Conservation (phyloP, 1,284 basidiomycete genomes). For the Chondrostereum purpureum region DNA sequence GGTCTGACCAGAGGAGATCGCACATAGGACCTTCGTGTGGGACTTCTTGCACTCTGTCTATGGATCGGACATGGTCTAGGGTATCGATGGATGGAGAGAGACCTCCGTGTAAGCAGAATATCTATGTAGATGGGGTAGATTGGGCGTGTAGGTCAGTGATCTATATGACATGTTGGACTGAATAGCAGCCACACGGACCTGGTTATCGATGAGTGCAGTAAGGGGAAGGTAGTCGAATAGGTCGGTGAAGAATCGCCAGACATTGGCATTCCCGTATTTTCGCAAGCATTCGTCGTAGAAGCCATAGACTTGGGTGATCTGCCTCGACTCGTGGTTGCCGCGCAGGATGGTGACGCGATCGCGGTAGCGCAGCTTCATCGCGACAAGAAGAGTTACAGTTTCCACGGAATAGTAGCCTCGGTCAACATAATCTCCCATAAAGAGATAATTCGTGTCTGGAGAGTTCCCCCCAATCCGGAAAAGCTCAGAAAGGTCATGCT, state of each 20-base stretch:
- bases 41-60: conserved; percentile 98
- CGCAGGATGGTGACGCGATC: conserved; percentile 98
- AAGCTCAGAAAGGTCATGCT: conserved; percentile 99
- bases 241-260: conserved; percentile 99
- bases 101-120: conserved; percentile 99
- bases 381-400: conserved; percentile 97
- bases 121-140: conserved; percentile 80
- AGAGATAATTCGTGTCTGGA: conserved; percentile 99
- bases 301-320: conserved; percentile 99
- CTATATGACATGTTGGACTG: background rate
- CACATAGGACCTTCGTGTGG: conserved; percentile 99
- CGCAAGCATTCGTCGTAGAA: conserved; percentile 99
- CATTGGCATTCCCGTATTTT: conserved; percentile 99
- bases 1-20: conserved; percentile 98
- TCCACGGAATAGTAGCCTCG: conserved; percentile 99
- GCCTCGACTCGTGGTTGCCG: conserved; percentile 97
- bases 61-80: conserved; percentile 96
- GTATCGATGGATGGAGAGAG: conserved; percentile 99
- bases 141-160: conserved; percentile 54
- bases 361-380: conserved; percentile 96
- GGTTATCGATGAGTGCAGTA: conserved; percentile 96
- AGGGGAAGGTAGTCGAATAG: conserved; percentile 97
- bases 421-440: conserved; percentile 99
- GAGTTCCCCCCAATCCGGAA: conserved; percentile 99
- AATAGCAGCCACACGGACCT: conserved; percentile 54